Base-by-base conservation (phyloP, 2,329 filamentous ascomycete species). In the Penicillium brasilianum region DNA sequence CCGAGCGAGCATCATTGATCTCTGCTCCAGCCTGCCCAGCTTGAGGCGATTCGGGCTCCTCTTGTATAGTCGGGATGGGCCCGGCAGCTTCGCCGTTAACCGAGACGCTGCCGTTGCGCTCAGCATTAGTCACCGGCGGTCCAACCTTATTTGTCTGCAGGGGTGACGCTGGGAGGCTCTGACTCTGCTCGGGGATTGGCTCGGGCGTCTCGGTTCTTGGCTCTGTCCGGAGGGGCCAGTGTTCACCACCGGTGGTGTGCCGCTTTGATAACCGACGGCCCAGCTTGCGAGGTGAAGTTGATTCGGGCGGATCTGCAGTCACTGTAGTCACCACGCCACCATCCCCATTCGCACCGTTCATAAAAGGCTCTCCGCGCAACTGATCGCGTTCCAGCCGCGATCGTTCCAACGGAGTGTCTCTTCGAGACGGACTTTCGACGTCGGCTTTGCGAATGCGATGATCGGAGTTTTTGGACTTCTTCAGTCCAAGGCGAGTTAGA, bases 351-450 rank as follows among this genome's bases (percentile, higher is more conserved):
- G 61, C 56, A 16, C 59, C 66, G 56, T 67, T 63, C 55, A 59
- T 55, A 60, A 58, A 55, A 34, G 51, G 49, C 50, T 67, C 67
- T 78, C 64, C 67, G 14, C 69, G 71, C 37, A 69, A 32, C 32
- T 68, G 71, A 30, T 74, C 71, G 16, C 74, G 79, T 70, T 89
- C 83, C 7, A 80, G 78, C n/a, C 78, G 72, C 64, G 80, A 85
- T 34, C 87, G 82, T 72, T 90, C 88, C 1, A 90, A 78, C 20
- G 80, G 82, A 0, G 86, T 89, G 65, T 90, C 88, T 55, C 84
- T 81, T 10, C 88, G 80, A 1, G 87, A 87, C 2, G 84, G 84
- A 64, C 83, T 88, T 66, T 89, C 87, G 13, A 76, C 69, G 22
- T 83, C 83, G 0, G 79, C 75, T 39, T 87, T 86, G 34, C 83